phyloP scores from a whole-genome alignment of 1,284 basidiomycete species.

The Clitocybe nebularis region DNA sequence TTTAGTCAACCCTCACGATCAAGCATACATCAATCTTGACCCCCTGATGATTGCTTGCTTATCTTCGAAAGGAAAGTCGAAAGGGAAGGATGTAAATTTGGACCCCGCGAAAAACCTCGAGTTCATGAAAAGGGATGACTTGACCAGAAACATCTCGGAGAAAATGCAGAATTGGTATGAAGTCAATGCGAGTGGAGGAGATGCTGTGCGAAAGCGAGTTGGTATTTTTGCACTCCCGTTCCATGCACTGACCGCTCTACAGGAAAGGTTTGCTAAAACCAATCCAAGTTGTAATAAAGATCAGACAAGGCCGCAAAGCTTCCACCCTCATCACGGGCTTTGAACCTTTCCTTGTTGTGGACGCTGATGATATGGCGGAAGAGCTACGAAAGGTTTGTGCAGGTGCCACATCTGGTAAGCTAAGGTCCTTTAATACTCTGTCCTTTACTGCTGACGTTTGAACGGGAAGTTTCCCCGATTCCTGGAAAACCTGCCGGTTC shows the following conservation, averaged over 20 bases:
- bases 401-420: slow-evolving; percentile 67
- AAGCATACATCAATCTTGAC: slow-evolving; percentile 69
- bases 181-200: slow-evolving; percentile 46
- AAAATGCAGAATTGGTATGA: slow-evolving; percentile 77
- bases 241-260: slow-evolving; percentile 7
- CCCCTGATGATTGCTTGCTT: slow-evolving; percentile 46
- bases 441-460: slow-evolving; percentile 3
- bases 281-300: slow-evolving; percentile 65
- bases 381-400: slow-evolving; percentile 76
- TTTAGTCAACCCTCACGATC: slow-evolving; percentile 66
- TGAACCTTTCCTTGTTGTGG: slow-evolving; percentile 66
- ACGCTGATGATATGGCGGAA: slow-evolving; percentile 73
- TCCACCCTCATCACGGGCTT: slow-evolving; percentile 76
- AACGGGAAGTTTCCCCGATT: slow-evolving; percentile 47
- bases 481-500: slow-evolving; percentile 45
- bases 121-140: slow-evolving; percentile 70
- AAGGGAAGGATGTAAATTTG: slow-evolving; percentile 18
- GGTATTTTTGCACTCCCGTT: not conserved
- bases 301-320: slow-evolving; percentile 73
- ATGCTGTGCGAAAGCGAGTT: slow-evolving; percentile 52
- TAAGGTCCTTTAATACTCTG: slow-evolving; percentile 4
- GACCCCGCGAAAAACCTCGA: slow-evolving; percentile 34
- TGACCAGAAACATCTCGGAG: slow-evolving; percentile 47
- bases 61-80: slow-evolving; percentile 39
- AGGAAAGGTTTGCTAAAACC: slow-evolving; percentile 78